Percentiles rank a stretch among this genome's conserved stretches.
Conservation (phyloP, 495 filamentous ascomycete species). For the Penicillium mononematosum region DNA sequence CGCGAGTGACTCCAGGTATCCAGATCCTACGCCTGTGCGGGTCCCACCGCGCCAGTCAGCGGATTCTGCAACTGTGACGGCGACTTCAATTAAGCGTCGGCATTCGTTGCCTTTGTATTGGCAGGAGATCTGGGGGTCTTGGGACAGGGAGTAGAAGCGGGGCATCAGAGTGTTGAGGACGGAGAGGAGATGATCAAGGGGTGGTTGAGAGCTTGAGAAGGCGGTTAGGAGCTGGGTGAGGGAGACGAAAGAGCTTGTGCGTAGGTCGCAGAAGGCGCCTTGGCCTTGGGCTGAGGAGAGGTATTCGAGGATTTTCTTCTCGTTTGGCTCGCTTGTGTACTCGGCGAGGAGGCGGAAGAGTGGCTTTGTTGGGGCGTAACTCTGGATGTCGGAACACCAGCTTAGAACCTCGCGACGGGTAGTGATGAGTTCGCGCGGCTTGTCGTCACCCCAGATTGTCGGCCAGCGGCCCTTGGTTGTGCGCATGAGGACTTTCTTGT, state of each 20-base stretch:
- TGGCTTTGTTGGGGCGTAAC: conserved; percentile 83
- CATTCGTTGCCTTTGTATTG: conserved; percentile 62
- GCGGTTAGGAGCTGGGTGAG: conserved; percentile 82
- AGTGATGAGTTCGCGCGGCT: conserved; percentile 76
- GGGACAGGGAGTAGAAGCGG: conserved; percentile 95
- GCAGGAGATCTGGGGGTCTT: conserved; percentile 85
- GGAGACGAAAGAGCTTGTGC: conserved; percentile 82
- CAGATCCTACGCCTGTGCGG: conserved; percentile 72
- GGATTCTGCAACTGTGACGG: conserved; percentile 89
- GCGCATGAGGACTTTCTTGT: conserved; percentile 73
- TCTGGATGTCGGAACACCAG: conserved; percentile 94
- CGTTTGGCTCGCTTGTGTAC: conserved; percentile 71
- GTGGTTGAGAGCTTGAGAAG: conserved; percentile 88
- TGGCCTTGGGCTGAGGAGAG: conserved; percentile 90
- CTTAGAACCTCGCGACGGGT: conserved; percentile 87
- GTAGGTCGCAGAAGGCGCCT: conserved; percentile 89
- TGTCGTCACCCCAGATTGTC: conserved; percentile 95
- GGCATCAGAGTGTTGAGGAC: conserved; percentile 88
- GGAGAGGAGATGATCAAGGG: conserved; percentile 75
- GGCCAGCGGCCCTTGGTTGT: conserved; percentile 88
- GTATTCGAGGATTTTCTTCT: conserved; percentile 84
- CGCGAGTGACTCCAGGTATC: conserved; percentile 83
- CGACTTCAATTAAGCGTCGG: conserved; percentile 87
- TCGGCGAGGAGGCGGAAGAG: conserved; percentile 86
- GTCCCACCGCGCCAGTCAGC: conserved; percentile 69